Evolutionary conservation across 495 filamentous ascomycete species (phyloP).

Genomic region (Penicillium subrubescens): DNA sequence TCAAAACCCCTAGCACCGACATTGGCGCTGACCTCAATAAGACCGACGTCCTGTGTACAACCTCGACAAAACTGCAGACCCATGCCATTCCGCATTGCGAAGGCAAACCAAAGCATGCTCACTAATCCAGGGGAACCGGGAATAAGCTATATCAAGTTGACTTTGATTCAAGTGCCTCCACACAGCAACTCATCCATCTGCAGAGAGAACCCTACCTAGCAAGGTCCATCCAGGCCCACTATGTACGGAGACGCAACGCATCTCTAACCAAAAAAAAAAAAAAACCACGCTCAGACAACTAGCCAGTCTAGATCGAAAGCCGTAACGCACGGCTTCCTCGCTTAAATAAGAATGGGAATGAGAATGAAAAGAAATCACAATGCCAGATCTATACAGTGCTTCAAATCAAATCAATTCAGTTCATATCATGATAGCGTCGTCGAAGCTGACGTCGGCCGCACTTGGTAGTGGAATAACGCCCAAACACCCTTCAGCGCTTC

Average conservation of each 20-base stretch:
- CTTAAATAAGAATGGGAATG: neutral
- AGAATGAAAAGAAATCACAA: neutral
- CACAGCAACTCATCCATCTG: neutral
- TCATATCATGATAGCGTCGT: neutral
- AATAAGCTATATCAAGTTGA: neutral
- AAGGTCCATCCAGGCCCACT: neutral
- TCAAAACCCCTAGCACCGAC: too few relatives aligned
- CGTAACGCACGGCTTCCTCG: neutral
- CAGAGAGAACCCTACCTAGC: too few relatives aligned
- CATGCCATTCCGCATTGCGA: too few relatives aligned
- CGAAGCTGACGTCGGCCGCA: slow-evolving; percentile 45
- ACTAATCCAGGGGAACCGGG: neutral
- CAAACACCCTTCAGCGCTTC: slow-evolving; percentile 74
- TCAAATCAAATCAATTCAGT: neutral
- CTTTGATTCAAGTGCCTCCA: neutral
- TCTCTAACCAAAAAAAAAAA: neutral
- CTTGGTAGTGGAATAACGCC: slow-evolving; percentile 72
- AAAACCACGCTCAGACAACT: neutral
- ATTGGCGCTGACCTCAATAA: too few relatives aligned
- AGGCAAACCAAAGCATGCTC: too few relatives aligned
- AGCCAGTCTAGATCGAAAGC: neutral
- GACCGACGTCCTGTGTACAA: too few relatives aligned
- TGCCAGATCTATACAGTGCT: neutral
- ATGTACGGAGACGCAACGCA: neutral
- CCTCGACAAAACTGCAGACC: too few relatives aligned